These are phyloP conservation scores for Pontederia crassipes DNA, from an alignment of 176 grass and related monocot species.

Conservation along the genomic window DNA sequence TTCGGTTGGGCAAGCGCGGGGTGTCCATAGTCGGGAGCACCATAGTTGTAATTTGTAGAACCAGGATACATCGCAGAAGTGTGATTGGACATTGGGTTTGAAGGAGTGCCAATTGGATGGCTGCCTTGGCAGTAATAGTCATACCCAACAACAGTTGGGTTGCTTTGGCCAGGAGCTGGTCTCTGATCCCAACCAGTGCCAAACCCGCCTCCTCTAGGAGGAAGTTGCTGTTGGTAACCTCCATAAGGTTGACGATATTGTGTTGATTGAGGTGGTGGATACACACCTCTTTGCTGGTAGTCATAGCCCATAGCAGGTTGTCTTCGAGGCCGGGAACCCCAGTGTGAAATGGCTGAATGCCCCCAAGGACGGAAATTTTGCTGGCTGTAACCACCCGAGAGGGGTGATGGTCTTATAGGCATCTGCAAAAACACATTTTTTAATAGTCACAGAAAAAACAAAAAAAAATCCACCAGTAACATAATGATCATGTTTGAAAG, in stretches of 20 bases:
- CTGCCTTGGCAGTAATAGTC: slow-evolving; percentile 56
- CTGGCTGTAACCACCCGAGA: slow-evolving; percentile 5
- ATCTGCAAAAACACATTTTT: background rate
- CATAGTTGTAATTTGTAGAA: slow-evolving; percentile 44
- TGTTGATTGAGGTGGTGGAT: background rate
- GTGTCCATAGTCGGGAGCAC: slow-evolving; percentile 58
- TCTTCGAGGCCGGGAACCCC: background rate
- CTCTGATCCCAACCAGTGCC: slow-evolving; percentile 52
- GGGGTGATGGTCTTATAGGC: slow-evolving; percentile 5
- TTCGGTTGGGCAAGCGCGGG: slow-evolving; percentile 38
- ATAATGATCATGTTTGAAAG: too few species aligned
- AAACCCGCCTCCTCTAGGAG: slow-evolving; percentile 44
- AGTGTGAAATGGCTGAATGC: background rate
- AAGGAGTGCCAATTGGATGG: slow-evolving; percentile 32
- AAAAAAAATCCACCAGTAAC: background rate
- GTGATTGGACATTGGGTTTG: slow-evolving; percentile 19
- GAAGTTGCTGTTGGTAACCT: slow-evolving; percentile 24
- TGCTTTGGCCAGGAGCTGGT: slow-evolving; percentile 35
- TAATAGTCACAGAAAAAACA: background rate
- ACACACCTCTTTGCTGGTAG: slow-evolving; percentile 10
- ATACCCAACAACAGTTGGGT: slow-evolving; percentile 29
- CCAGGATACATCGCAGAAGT: slow-evolving; percentile 20
- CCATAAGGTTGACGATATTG: background rate
- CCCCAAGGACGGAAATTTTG: slow-evolving; percentile 5
- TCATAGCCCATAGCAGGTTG: slow-evolving; percentile 9